Base-by-base conservation (phyloP, 768 basidiomycete species). In the Amanita exitialis region DNA sequence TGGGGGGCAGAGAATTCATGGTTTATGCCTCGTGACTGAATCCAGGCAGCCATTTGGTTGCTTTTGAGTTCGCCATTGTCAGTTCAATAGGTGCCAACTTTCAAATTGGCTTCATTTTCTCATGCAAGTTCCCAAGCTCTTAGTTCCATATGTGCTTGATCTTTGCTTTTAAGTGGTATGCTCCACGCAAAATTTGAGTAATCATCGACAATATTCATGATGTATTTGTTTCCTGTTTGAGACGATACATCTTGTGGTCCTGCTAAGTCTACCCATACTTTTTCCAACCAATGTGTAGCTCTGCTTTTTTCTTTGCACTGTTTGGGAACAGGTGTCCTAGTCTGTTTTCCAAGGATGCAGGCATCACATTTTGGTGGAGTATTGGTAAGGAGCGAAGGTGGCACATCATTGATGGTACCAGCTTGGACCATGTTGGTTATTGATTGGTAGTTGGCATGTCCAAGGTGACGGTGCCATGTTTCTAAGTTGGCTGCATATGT, bases 181-280 rank as follows among this genome's bases (percentile, higher is more conserved):
- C 54, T 44, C 69, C 69, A 73, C 0, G 50, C 35, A 18, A 56
- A 60, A 6, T 57, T 59, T 0, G 66, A 58, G 38, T 18, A 60
- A 47, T 70, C 64, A 52, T 70, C 67, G 10, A 71, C 58, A n/a
- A 71, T 61, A 52, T 69, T 59, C 60, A 69, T 62, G 2, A 58
- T 48, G 47, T 67, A 69, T 8, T 44, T 2, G 36, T 67, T 62
- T 15, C 64, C 61, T 20, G 56, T 57, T 1, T 53, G 12, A 1
- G 63, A 64, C 10, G 20, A 35, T 13, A 68, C 61, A 51, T 34
- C 47, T 6, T 27, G 25, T n/a, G n/a, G n/a, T n/a, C n/a, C n/a
- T n/a, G n/a, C n/a, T n/a, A n/a, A n/a, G n/a, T n/a, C n/a, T n/a
- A n/a, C n/a, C n/a, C n/a, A n/a, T n/a, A n/a, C n/a, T n/a, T n/a